Conservation (phyloP, 192 early-diverging fungal genomes). For the Gryganskiella cystojenkinii region DNA sequence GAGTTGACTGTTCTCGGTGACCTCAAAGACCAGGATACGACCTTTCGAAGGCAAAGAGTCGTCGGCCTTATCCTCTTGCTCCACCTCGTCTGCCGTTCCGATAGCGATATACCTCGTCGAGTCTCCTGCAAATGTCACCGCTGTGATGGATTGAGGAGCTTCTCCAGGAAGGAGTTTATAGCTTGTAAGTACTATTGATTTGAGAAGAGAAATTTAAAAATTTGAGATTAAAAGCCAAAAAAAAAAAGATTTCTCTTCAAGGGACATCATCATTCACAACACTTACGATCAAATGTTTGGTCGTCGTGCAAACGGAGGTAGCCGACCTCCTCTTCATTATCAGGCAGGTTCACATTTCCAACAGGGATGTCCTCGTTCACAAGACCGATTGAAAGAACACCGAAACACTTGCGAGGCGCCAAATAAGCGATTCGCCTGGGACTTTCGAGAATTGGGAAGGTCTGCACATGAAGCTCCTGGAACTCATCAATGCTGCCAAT, state of each 20-base stretch:
- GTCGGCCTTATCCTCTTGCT: slow-evolving; percentile 23
- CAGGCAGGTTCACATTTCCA: slow-evolving; percentile 16
- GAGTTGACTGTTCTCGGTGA: slow-evolving; percentile 59
- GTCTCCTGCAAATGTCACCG: slow-evolving; percentile 54
- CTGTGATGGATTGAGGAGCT: slow-evolving; percentile 55
- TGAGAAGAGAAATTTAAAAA: not conserved
- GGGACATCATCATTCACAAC: not conserved
- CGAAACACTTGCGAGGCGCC: slow-evolving; percentile 66
- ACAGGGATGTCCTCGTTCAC: slow-evolving; percentile 28
- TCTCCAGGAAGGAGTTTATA: slow-evolving; percentile 57
- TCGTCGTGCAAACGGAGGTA: slow-evolving; percentile 74
- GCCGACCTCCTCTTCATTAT: slow-evolving; percentile 55
- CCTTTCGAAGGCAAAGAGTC: slow-evolving; percentile 73
- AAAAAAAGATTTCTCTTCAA: not conserved
- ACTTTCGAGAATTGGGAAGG: slow-evolving; percentile 70
- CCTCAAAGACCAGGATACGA: slow-evolving; percentile 75
- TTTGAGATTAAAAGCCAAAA: not conserved
- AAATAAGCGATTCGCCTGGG: slow-evolving; percentile 77
- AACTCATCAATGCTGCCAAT: slow-evolving; percentile 85
- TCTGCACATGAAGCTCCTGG: slow-evolving; percentile 87
- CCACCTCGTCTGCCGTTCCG: slow-evolving; percentile 73
- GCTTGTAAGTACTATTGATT: slow-evolving; percentile 49
- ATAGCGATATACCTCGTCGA: slow-evolving; percentile 69
- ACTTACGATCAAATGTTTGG: slow-evolving; percentile 76
- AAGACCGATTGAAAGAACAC: slow-evolving; percentile 65